phyloP scores from a whole-genome alignment of 116 monocot species.

The Trichopus zeylanicus region DNA sequence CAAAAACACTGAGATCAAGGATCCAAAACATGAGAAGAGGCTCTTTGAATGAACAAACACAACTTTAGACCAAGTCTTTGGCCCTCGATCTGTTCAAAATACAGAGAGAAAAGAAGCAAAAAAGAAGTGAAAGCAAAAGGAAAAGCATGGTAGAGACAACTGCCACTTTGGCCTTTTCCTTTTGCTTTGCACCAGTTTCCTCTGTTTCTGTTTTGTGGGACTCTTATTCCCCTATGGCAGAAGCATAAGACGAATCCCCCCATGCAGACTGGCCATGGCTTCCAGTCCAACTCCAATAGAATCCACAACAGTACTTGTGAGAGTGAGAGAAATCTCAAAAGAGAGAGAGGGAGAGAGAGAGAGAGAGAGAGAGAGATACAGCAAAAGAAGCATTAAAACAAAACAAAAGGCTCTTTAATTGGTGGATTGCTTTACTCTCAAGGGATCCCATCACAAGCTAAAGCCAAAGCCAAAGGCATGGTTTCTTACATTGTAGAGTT shows the following conservation, averaged over 20 bases:
- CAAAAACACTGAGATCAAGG: too few relatives aligned
- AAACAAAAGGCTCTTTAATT: too few relatives aligned
- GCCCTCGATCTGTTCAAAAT: slow-evolving; percentile 1
- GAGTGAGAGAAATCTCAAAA: not conserved
- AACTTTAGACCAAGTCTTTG: slow-evolving; percentile 9
- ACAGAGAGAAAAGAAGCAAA: slow-evolving; percentile 2
- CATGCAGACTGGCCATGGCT: not conserved
- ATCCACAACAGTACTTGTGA: not conserved
- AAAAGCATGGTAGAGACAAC: not conserved
- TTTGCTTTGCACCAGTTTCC: not conserved
- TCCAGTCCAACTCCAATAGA: not conserved
- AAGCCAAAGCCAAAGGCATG: too few relatives aligned
- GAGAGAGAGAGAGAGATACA: not conserved
- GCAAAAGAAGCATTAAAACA: not conserved
- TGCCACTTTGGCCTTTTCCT: not conserved
- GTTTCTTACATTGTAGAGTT: too few relatives aligned
- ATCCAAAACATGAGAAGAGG: too few relatives aligned
- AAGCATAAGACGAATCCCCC: slow-evolving; percentile 1
- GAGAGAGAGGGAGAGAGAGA: too few relatives aligned
- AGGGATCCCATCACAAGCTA: too few relatives aligned
- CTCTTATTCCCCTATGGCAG: too few relatives aligned
- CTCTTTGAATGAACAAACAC: too few relatives aligned
- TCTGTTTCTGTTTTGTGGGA: not conserved
- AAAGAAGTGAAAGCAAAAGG: not conserved
- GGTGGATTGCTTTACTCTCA: not conserved